Percentiles rank a stretch among this genome's conserved stretches.
Evolutionary conservation across 1,139 yeast genomes (phyloP).

Genomic region (Suhomyces yuchorum): DNA sequence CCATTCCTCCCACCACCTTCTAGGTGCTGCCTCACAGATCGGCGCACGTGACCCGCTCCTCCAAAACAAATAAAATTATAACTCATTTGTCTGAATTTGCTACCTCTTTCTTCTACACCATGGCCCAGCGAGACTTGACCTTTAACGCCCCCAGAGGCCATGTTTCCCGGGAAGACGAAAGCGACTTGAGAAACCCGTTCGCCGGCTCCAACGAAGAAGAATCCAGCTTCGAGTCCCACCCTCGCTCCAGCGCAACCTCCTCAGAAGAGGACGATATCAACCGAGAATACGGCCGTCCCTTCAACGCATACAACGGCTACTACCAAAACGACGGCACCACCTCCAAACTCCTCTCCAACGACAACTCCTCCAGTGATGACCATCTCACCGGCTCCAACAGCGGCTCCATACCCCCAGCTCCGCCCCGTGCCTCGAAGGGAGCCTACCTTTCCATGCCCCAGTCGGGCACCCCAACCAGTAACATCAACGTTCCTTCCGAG

Average conservation of each 20-base stretch:
- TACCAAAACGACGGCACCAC: slow-evolving; percentile 45
- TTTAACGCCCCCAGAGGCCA: slow-evolving; percentile 30
- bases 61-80: slow-evolving; percentile 9
- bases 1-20: neutral
- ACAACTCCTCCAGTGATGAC: slow-evolving; percentile 29
- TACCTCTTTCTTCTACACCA: slow-evolving; percentile 11
- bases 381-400: slow-evolving; percentile 9
- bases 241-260: slow-evolving; percentile 17
- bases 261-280: slow-evolving; percentile 25
- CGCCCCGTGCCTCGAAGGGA: slow-evolving; percentile 8
- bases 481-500: slow-evolving; percentile 49
- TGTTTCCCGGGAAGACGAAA: slow-evolving; percentile 14
- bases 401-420: slow-evolving; percentile 9
- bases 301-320: slow-evolving; percentile 47
- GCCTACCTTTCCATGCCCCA: slow-evolving; percentile 7
- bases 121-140: slow-evolving; percentile 42
- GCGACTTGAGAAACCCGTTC: slow-evolving; percentile 15
- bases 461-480: slow-evolving; percentile 15
- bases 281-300: slow-evolving; percentile 40
- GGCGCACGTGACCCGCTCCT: slow-evolving; percentile 9
- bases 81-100: neutral
- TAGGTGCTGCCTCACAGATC: too few relatives aligned
- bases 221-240: slow-evolving; percentile 18
- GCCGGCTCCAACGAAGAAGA: slow-evolving; percentile 20
- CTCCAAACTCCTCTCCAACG: slow-evolving; percentile 38